These are phyloP conservation scores for Beverwykella pulmonaria DNA, from an alignment of 495 filamentous ascomycete genomes.

Conservation along the genomic window DNA sequence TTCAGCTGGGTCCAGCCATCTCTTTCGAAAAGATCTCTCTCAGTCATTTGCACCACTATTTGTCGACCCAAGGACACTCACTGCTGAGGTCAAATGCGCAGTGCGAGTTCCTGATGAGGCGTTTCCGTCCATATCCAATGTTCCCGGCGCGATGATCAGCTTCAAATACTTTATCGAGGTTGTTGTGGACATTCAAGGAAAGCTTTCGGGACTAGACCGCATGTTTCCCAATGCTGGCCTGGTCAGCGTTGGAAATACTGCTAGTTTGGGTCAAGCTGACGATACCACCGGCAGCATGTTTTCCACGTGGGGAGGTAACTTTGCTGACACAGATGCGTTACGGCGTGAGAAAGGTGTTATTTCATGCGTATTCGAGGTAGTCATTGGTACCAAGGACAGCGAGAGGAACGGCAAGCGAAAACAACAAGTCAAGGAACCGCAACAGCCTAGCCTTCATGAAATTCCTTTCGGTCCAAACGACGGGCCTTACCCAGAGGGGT, in stretches of 20 bases:
- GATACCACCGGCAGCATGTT: constrained; percentile 47
- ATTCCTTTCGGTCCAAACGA: constrained; percentile 24
- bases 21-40: constrained; percentile 90
- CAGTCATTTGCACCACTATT: constrained; percentile 86
- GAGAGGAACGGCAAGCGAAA: constrained; percentile 57
- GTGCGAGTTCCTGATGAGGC: constrained; percentile 85
- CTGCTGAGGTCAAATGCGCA: constrained; percentile 73
- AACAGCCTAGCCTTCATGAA: constrained; percentile 40
- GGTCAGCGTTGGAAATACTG: constrained; percentile 49
- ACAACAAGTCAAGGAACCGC: constrained; percentile 23
- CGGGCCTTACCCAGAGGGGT: not conserved
- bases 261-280: constrained; percentile 20
- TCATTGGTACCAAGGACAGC: constrained; percentile 86
- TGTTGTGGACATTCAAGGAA: constrained; percentile 87
- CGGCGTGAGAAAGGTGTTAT: constrained; percentile 87
- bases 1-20: constrained; percentile 76
- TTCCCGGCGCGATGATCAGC: constrained; percentile 87
- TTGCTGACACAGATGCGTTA: constrained; percentile 87
- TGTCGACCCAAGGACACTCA: constrained; percentile 77
- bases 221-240: constrained; percentile 62
- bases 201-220: constrained; percentile 69
- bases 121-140: constrained; percentile 87
- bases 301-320: constrained; percentile 67
- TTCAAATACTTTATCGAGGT: constrained; percentile 94
- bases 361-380: constrained; percentile 76